These are phyloP conservation scores for Grosmannia serpens DNA, from an alignment of 2,329 filamentous ascomycete species.

Conservation along the genomic window DNA sequence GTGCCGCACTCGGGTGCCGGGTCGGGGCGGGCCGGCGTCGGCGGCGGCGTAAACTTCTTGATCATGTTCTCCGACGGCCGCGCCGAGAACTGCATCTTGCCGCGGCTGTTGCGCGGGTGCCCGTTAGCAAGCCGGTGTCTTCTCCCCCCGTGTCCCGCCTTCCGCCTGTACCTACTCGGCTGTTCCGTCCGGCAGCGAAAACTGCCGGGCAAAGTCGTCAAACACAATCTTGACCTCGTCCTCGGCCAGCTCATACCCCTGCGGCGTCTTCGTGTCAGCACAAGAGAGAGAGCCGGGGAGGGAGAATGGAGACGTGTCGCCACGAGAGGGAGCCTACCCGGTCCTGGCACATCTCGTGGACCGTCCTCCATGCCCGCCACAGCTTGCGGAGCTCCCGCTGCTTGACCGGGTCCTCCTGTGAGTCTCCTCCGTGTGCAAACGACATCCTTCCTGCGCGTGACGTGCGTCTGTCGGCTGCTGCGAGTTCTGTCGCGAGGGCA, in stretches of 20 bases:
- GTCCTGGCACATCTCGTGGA: slow-evolving; percentile 90
- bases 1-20: slow-evolving; percentile 68
- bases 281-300: not conserved
- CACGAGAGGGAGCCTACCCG: slow-evolving; percentile 45
- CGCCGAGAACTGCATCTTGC: slow-evolving; percentile 77
- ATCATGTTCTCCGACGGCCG: slow-evolving; percentile 77
- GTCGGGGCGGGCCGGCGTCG: slow-evolving; percentile 57
- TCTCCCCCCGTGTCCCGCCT: not conserved
- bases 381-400: slow-evolving; percentile 52
- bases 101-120: slow-evolving; percentile 45
- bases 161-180: slow-evolving; percentile 50
- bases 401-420: slow-evolving; percentile 24
- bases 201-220: slow-evolving; percentile 66
- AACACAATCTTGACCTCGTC: slow-evolving; percentile 81
- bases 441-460: not conserved
- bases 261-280: slow-evolving; percentile 6
- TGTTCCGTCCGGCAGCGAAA: slow-evolving; percentile 58
- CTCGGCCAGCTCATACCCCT: slow-evolving; percentile 91
- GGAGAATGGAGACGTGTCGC: not conserved
- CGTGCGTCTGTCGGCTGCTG: not conserved
- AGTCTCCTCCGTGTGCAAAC: not conserved
- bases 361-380: slow-evolving; percentile 89
- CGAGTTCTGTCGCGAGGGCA: not conserved
- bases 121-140: not conserved
- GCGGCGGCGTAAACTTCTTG: slow-evolving; percentile 65